phyloP scores from a whole-genome alignment of 2,329 filamentous ascomycete species.

The Emmonsiellopsis sp. region DNA sequence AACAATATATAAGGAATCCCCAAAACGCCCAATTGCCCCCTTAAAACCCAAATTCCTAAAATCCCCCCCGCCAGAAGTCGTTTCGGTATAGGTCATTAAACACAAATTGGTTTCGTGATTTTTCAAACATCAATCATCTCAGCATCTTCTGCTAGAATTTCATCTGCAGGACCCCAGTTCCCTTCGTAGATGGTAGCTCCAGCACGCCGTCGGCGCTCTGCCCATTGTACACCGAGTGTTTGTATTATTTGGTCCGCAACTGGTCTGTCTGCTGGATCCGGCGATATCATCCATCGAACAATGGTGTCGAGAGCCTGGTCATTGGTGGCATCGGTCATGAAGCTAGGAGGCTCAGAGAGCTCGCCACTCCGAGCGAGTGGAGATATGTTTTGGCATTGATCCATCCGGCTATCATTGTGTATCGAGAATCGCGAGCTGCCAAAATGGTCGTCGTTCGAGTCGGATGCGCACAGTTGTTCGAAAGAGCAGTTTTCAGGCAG shows the following conservation, averaged over 20 bases:
- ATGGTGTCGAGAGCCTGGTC: conserved; percentile 71
- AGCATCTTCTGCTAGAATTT: conserved; percentile 48
- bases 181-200: conserved; percentile 95
- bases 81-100: conserved; percentile 23
- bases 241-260: conserved; percentile 63
- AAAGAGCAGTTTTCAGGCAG: conserved; percentile 39
- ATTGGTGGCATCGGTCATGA: conserved; percentile 75
- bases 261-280: conserved; percentile 64
- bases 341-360: conserved; percentile 63
- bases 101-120: conserved; percentile 11
- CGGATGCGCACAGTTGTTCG: conserved; percentile 35
- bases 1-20: neutral
- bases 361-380: conserved; percentile 42
- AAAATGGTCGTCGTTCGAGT: conserved; percentile 15
- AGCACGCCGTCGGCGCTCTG: conserved; percentile 64
- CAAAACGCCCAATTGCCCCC: neutral
- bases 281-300: conserved; percentile 79
- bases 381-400: conserved; percentile 11
- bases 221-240: conserved; percentile 70
- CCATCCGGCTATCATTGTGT: conserved; percentile 12
- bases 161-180: conserved; percentile 77
- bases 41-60: neutral
- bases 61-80: neutral
- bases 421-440: neutral
- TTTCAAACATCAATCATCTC: conserved; percentile 54